Conservation (phyloP, 352 stramenopile genomes). For the Halophytophthora polymorphica region DNA sequence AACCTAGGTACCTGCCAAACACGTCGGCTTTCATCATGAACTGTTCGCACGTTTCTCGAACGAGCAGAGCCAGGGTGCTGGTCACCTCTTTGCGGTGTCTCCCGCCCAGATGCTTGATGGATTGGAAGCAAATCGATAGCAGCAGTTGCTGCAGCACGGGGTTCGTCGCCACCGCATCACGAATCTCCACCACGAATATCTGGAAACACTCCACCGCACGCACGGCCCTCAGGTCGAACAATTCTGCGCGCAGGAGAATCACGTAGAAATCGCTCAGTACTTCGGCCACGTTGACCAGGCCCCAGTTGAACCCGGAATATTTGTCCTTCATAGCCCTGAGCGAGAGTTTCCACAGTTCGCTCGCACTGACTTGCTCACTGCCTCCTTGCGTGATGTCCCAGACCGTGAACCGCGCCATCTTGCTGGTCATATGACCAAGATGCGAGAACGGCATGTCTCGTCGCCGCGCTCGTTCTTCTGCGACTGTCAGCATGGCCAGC, state of each 20-base stretch:
- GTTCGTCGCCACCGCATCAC: constrained; percentile 29
- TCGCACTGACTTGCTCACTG: constrained; percentile 21
- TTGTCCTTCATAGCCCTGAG: constrained; percentile 62
- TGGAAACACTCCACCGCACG: constrained; percentile 64
- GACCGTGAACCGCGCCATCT: constrained; percentile 65
- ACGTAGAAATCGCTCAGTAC: constrained; percentile 61
- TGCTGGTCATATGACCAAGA: constrained; percentile 58
- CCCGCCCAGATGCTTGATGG: constrained; percentile 42
- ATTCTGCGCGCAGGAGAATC: constrained; percentile 37
- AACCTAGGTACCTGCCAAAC: constrained; percentile 80
- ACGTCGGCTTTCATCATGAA: constrained; percentile 59
- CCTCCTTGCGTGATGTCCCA: constrained; percentile 41
- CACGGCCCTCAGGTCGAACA: constrained; percentile 42
- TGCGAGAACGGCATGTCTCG: constrained; percentile 47
- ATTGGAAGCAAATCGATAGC: constrained; percentile 69
- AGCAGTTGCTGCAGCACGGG: constrained; percentile 63
- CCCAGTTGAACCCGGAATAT: constrained; percentile 67
- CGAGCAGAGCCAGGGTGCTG: constrained; percentile 41
- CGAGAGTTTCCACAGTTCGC: constrained; percentile 40
- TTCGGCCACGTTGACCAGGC: constrained; percentile 55
- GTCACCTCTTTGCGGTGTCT: constrained; percentile 29
- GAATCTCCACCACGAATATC: constrained; percentile 52
- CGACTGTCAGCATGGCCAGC: constrained; percentile 39
- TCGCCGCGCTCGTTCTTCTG: constrained; percentile 41
- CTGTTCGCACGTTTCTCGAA: constrained; percentile 58